Evolutionary conservation across 306 rosid genomes (phyloP).

Genomic region (Medicago lupulina): DNA sequence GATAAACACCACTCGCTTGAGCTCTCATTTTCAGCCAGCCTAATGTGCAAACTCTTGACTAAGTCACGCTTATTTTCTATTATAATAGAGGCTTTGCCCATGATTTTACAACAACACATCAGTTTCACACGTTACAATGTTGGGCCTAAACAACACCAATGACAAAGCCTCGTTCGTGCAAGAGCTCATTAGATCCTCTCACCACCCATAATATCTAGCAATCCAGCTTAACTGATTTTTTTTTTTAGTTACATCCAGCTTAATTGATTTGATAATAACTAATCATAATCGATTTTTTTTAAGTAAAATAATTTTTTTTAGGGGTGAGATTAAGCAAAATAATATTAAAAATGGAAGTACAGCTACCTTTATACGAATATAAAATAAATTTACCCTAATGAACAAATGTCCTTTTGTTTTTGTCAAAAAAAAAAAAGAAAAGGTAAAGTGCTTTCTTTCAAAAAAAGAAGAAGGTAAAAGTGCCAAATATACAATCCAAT

Average conservation of each 20-base stretch:
- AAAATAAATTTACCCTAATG: neutral
- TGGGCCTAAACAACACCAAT: slow-evolving; percentile 34
- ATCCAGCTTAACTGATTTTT: too few species aligned
- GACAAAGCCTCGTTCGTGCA: slow-evolving; percentile 35
- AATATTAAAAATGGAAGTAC: neutral
- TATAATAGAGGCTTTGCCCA: slow-evolving; percentile 14
- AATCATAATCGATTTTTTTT: neutral
- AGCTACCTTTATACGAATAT: neutral
- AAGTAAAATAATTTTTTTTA: too few species aligned
- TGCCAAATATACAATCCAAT: neutral
- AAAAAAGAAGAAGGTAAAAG: too few species aligned
- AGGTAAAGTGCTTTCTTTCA: too few species aligned
- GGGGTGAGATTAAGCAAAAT: neutral
- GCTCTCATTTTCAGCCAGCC: slow-evolving; percentile 37
- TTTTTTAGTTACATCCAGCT: too few species aligned
- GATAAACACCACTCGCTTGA: too few species aligned
- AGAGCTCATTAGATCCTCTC: slow-evolving; percentile 11
- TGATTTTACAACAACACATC: slow-evolving; percentile 18
- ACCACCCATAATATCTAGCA: slow-evolving; percentile 26
- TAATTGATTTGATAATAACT: slow-evolving; percentile 23
- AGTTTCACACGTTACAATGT: slow-evolving; percentile 41
- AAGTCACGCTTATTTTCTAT: slow-evolving; percentile 3
- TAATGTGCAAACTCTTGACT: slow-evolving; percentile 24
- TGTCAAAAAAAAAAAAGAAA: too few species aligned
- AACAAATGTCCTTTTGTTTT: too few species aligned